phyloP scores from a whole-genome alignment of 805 yeast genomes.

The Yarrowia osloensis region DNA sequence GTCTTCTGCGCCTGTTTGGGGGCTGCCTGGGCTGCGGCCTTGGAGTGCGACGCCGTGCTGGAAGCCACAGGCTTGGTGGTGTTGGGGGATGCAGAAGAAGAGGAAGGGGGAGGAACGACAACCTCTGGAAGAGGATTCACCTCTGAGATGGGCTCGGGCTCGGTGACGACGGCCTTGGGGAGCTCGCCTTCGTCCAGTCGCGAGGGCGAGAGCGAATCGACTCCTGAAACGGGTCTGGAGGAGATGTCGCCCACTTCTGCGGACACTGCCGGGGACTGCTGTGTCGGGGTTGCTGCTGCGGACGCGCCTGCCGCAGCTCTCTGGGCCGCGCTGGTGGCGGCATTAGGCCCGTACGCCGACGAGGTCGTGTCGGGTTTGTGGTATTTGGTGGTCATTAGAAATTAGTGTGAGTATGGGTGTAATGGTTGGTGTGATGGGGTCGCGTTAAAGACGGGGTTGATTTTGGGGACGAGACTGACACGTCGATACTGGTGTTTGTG shows the following conservation, averaged over 20 bases:
- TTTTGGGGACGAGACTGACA: too few species aligned
- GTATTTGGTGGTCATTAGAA: conserved; percentile 20
- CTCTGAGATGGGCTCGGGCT: not conserved
- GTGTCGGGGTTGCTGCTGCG: not conserved
- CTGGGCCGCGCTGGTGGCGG: not conserved
- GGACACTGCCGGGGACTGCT: conserved; percentile 20
- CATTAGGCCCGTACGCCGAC: conserved; percentile 17
- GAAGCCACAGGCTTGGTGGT: not conserved
- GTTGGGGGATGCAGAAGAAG: not conserved
- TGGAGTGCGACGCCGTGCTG: not conserved
- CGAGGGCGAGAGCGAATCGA: not conserved
- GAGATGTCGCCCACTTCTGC: conserved; percentile 27
- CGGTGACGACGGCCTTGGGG: not conserved
- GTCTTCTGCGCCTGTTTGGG: not conserved
- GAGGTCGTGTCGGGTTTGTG: conserved; percentile 27
- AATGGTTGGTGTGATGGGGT: not conserved
- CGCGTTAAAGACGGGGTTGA: too few species aligned
- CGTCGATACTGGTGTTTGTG: not conserved
- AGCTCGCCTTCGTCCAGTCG: not conserved
- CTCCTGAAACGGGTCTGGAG: conserved; percentile 18
- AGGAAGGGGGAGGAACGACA: not conserved
- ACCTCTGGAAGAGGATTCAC: not conserved
- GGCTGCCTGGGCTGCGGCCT: not conserved
- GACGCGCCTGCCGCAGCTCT: not conserved
- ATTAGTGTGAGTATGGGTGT: not conserved